A percentile compares a stretch with the other conserved stretches of the same genome.
Evolutionary conservation across 139 green algal species (phyloP).

Genomic region (Parachlorella kessleri): DNA sequence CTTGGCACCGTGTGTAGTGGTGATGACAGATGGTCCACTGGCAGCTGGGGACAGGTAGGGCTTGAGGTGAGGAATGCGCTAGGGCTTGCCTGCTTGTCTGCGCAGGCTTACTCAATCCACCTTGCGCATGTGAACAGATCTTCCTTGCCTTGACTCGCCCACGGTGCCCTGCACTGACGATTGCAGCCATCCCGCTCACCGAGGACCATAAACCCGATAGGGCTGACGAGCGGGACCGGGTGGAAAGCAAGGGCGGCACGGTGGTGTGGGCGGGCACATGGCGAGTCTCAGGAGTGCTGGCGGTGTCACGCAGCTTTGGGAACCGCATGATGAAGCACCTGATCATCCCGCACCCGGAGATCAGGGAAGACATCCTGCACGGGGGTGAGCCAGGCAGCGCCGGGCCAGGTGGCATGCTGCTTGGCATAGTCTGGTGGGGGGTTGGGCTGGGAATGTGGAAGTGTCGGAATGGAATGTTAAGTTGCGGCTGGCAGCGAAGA

Average conservation of each 20-base stretch:
- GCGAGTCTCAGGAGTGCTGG: conserved; percentile 94
- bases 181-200: conserved; percentile 61
- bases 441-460: too few species aligned
- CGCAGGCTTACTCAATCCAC: neutral
- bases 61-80: too few species aligned
- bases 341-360: conserved; percentile 82
- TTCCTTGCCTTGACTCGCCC: neutral
- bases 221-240: conserved; percentile 85
- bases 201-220: conserved; percentile 97
- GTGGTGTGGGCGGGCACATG: conserved; percentile 95
- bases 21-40: neutral
- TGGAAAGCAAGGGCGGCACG: conserved; percentile 89
- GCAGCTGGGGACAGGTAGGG: too few species aligned
- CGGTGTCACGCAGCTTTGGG: conserved; percentile 94
- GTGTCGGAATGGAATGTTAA: too few species aligned
- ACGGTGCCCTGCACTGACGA: conserved; percentile 1
- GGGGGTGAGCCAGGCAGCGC: conserved; percentile 14
- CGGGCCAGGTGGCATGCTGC: too few species aligned
- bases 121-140: too few species aligned
- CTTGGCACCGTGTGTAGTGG: too few species aligned
- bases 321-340: conserved; percentile 92
- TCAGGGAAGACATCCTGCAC: conserved; percentile 72
- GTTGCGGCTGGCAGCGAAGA: too few species aligned
- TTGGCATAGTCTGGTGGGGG: too few species aligned
- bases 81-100: too few species aligned